These are phyloP conservation scores for Acer campestre DNA, from an alignment of 345 rosid genomes.

Conservation along the genomic window DNA sequence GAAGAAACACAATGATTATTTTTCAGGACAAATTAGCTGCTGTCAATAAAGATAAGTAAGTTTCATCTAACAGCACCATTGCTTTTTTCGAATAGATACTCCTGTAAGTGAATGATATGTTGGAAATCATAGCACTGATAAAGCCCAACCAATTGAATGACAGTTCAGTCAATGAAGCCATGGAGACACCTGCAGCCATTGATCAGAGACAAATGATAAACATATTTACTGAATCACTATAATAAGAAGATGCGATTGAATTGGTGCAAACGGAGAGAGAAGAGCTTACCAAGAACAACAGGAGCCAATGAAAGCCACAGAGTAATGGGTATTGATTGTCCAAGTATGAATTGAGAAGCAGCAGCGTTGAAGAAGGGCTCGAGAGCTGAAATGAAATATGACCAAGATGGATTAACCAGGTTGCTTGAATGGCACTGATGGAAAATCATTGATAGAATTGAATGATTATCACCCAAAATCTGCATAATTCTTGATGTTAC, in stretches of 20 bases:
- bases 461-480: not conserved
- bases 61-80: constrained; percentile 56
- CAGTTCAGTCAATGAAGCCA: constrained; percentile 93
- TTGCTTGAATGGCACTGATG: not conserved
- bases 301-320: constrained; percentile 94
- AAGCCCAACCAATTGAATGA: constrained; percentile 97
- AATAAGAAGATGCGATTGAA: not conserved
- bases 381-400: constrained; percentile 60
- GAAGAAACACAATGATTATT: constrained; percentile 1
- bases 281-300: constrained; percentile 71
- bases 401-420: constrained; percentile 3
- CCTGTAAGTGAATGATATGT: constrained; percentile 92
- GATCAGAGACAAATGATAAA: constrained; percentile 12
- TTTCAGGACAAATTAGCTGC: not conserved
- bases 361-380: constrained; percentile 99
- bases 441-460: constrained; percentile 5
- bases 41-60: not conserved
- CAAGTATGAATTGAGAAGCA: constrained; percentile 90
- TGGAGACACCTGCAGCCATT: constrained; percentile 63
- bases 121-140: constrained; percentile 98
- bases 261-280: not conserved
- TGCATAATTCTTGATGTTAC: constrained; percentile 26
- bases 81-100: constrained; percentile 98
- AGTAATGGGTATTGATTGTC: constrained; percentile 78
- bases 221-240: not conserved